Evolutionary conservation across 305 asterid genomes (phyloP).

Genomic region (Ruellia speciosa): DNA sequence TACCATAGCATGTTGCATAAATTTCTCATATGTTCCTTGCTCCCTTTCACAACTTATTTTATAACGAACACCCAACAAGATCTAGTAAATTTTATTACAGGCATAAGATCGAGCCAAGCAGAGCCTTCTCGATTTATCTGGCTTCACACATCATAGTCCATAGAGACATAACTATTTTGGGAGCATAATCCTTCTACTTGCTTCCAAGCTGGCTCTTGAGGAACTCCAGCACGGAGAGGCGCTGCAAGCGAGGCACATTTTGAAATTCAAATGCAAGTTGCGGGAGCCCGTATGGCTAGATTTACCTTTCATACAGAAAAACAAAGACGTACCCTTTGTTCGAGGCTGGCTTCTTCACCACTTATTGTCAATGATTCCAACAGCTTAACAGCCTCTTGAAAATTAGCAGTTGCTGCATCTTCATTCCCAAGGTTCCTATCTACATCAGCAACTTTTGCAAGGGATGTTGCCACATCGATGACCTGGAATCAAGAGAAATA

Average conservation of each 20-base stretch:
- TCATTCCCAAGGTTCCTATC: constrained; percentile 78
- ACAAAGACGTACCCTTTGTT: constrained; percentile 52
- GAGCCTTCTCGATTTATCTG: too few relatives aligned
- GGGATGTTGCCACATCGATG: constrained; percentile 67
- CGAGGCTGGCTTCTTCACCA: constrained; percentile 47
- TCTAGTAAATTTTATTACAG: background rate
- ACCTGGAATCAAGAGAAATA: constrained; percentile 32
- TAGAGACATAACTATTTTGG: background rate
- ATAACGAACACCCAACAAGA: background rate
- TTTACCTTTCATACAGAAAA: background rate
- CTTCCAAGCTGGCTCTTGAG: constrained; percentile 47
- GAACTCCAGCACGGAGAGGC: constrained; percentile 65
- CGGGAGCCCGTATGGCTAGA: background rate
- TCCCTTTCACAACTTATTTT: too few relatives aligned
- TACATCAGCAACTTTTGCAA: constrained; percentile 89
- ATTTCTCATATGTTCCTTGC: too few relatives aligned
- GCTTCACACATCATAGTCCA: too few relatives aligned
- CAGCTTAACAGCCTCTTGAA: constrained; percentile 67
- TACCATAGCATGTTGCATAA: too few relatives aligned
- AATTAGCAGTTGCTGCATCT: constrained; percentile 50
- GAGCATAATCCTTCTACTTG: constrained; percentile 24
- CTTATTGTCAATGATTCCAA: constrained; percentile 47
- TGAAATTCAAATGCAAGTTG: constrained; percentile 12
- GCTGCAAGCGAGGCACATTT: constrained; percentile 40
- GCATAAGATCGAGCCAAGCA: too few relatives aligned